Conservation (phyloP, 2,329 filamentous ascomycete species). For the Neurospora sp. region DNA sequence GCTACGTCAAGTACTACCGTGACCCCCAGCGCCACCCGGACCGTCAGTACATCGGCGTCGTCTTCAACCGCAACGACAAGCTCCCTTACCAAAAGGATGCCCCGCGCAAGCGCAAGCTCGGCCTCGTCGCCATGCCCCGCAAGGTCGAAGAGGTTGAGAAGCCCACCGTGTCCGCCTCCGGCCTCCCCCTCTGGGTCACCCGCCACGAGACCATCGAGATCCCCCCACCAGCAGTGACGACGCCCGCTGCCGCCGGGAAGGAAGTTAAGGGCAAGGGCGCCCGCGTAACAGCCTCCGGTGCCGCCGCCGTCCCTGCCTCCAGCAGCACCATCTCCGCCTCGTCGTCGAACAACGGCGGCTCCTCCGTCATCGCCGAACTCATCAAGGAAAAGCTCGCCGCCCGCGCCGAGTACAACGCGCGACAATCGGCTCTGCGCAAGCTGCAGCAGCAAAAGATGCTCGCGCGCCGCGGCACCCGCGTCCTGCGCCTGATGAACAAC, state of each 20-base stretch:
- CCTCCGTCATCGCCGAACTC: conserved; percentile 13
- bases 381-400: conserved; percentile 15
- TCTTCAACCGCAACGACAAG: conserved; percentile 70
- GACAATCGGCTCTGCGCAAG: conserved; percentile 9
- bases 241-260: not conserved
- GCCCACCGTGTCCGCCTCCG: conserved; percentile 28
- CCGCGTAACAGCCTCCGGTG: not conserved
- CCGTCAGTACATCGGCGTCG: conserved; percentile 89
- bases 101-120: conserved; percentile 63
- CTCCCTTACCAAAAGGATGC: conserved; percentile 70
- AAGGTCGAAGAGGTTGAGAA: conserved; percentile 22
- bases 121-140: conserved; percentile 51
- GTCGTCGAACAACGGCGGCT: conserved; percentile 10
- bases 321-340: conserved; percentile 1
- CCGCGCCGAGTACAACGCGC: conserved; percentile 8
- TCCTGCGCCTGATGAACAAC: conserved; percentile 40
- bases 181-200: conserved; percentile 24
- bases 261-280: not conserved
- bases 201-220: conserved; percentile 17
- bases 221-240: not conserved
- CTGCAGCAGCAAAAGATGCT: conserved; percentile 28
- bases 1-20: conserved; percentile 95
- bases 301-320: not conserved
- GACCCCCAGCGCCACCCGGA: conserved; percentile 76
- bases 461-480: conserved; percentile 27